Conservation (phyloP, 129 eudicot species). For the Lactuca saligna region DNA sequence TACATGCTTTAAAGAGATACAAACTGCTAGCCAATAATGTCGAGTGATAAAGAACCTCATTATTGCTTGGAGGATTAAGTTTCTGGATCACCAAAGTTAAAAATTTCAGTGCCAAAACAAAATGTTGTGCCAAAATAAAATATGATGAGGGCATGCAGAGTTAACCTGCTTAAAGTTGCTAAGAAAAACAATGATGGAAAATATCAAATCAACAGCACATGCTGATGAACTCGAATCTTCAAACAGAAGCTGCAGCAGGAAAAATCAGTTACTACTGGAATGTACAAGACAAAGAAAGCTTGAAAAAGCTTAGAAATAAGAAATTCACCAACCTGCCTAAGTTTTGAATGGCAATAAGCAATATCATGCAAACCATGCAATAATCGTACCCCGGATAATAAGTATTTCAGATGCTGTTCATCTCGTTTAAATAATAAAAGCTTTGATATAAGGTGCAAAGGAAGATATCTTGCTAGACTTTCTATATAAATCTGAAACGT, state of each 20-base stretch:
- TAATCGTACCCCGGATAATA: constrained; percentile 58
- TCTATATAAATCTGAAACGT: constrained; percentile 61
- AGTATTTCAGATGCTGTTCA: constrained; percentile 43
- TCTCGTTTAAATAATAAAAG: constrained; percentile 40
- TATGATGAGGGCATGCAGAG: constrained; percentile 3
- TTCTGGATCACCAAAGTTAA: constrained; percentile 41
- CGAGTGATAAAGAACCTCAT: constrained; percentile 46
- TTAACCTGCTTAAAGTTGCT: constrained; percentile 52
- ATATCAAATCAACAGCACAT: constrained; percentile 53
- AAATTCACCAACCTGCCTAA: constrained; percentile 52
- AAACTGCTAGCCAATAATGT: constrained; percentile 64
- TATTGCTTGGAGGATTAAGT: constrained; percentile 26
- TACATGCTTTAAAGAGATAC: constrained; percentile 44
- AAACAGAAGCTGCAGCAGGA: constrained; percentile 53
- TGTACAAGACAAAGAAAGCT: not conserved
- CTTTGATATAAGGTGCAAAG: constrained; percentile 56
- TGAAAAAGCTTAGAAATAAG: not conserved
- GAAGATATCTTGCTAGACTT: constrained; percentile 52
- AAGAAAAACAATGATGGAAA: constrained; percentile 45
- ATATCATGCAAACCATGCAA: constrained; percentile 62
- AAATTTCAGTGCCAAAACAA: constrained; percentile 12
- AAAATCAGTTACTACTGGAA: constrained; percentile 14
- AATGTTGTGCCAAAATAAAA: not conserved
- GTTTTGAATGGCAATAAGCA: constrained; percentile 49
- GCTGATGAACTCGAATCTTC: constrained; percentile 51